A percentile compares a stretch with the other conserved stretches of the same genome.
These are phyloP conservation scores for Incumbomyces delicatus DNA, from an alignment of 2,329 filamentous ascomycete species.

Conservation along the genomic window DNA sequence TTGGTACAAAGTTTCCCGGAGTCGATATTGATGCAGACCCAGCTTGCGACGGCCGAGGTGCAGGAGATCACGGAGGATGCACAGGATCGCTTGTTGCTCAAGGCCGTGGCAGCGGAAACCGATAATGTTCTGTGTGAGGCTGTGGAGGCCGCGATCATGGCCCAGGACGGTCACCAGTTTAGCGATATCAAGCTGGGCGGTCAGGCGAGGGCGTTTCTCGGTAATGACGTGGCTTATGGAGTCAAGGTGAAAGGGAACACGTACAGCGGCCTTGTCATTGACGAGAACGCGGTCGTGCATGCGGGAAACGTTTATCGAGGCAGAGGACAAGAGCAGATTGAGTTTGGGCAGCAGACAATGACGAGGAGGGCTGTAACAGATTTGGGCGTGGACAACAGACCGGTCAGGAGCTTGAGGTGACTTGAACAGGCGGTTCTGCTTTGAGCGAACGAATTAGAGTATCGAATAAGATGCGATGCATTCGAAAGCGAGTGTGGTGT, in stretches of 20 bases:
- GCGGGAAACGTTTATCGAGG: slow-evolving; percentile 7
- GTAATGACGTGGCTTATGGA: slow-evolving; percentile 4
- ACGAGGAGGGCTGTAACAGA: background rate
- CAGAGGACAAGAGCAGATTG: slow-evolving; percentile 3
- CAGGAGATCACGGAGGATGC: slow-evolving; percentile 3
- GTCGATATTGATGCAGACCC: slow-evolving; percentile 14
- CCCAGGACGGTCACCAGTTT: slow-evolving; percentile 1
- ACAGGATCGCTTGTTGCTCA: slow-evolving; percentile 4
- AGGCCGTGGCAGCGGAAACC: background rate
- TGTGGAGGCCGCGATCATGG: background rate
- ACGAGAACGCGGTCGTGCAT: slow-evolving; percentile 4
- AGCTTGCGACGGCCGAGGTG: slow-evolving; percentile 20
- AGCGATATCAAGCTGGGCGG: background rate
- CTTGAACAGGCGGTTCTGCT: background rate
- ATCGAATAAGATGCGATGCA: too few relatives aligned
- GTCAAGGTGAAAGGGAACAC: background rate
- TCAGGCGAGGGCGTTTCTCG: slow-evolving; percentile 1
- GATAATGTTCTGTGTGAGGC: background rate
- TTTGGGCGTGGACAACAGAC: background rate
- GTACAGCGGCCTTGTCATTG: slow-evolving; percentile 1
- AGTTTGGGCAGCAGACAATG: slow-evolving; percentile 3
- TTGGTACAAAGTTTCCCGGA: slow-evolving; percentile 24
- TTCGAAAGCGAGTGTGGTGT: too few relatives aligned
- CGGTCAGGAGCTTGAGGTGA: background rate
- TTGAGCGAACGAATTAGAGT: background rate